Percentiles rank a stretch among this genome's conserved stretches.
Evolutionary conservation across 768 basidiomycete species (phyloP).

Genomic region (Dioszegia hungarica): DNA sequence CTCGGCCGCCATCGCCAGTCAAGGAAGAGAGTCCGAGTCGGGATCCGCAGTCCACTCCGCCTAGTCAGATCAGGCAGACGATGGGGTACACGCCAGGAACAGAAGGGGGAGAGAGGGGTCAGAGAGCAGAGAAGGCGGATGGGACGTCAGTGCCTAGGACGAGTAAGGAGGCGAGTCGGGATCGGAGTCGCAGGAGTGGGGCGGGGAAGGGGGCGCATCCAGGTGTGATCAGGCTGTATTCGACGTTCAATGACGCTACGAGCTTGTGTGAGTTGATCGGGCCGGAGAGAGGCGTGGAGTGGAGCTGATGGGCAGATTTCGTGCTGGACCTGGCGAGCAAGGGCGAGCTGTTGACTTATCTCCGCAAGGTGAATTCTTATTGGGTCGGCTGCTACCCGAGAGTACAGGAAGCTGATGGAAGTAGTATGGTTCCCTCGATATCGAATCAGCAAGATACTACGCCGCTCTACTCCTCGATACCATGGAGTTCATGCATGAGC

Average conservation of each 20-base stretch:
- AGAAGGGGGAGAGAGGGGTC: not conserved
- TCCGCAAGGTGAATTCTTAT: conserved; percentile 43
- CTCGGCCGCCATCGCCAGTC: conserved; percentile 32
- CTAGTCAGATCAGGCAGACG: too few species aligned
- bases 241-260: conserved; percentile 45
- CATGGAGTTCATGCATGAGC: conserved; percentile 81
- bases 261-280: conserved; percentile 36
- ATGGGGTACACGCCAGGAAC: not conserved
- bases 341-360: conserved; percentile 50
- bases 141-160: too few species aligned
- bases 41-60: too few species aligned
- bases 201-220: conserved; percentile 27
- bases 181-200: conserved; percentile 24
- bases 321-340: conserved; percentile 52
- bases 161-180: conserved; percentile 12
- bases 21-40: conserved; percentile 5
- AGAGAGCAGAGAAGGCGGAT: not conserved
- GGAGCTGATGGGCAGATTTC: conserved; percentile 45
- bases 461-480: conserved; percentile 85
- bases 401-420: conserved; percentile 14
- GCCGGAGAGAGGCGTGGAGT: not conserved
- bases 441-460: conserved; percentile 72
- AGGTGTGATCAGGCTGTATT: conserved; percentile 42
- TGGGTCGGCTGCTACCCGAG: too few species aligned
- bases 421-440: conserved; percentile 75